phyloP scores from a whole-genome alignment of 345 rosid species.

The Eucalyptus grandis region DNA sequence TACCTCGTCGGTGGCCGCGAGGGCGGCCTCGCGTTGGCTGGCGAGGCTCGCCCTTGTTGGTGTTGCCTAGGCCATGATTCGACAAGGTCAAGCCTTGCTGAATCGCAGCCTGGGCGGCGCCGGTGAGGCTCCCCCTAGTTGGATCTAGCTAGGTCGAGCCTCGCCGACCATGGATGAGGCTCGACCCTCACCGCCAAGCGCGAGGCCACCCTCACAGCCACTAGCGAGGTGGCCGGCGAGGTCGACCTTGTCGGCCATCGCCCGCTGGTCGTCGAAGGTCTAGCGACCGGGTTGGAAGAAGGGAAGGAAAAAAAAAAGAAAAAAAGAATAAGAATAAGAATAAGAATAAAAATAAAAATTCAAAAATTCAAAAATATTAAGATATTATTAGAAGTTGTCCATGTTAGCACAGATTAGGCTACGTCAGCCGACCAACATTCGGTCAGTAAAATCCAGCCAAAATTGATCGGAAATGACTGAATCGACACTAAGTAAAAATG shows the following conservation, averaged over 20 bases:
- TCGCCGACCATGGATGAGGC: rapidly evolving
- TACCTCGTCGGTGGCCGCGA: rapidly evolving
- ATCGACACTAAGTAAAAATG: too few species aligned
- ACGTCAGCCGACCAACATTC: rapidly evolving
- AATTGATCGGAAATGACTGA: too few species aligned
- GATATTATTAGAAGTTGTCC: too few species aligned
- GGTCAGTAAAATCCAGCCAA: rapidly evolving
- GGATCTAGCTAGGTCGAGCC: rapidly evolving
- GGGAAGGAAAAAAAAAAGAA: too few species aligned
- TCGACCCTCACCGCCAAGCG: rapidly evolving
- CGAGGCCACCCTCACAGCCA: too few species aligned
- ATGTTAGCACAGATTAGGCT: rapidly evolving
- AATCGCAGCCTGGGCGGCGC: rapidly evolving
- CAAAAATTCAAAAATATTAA: too few species aligned
- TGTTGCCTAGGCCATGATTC: rapidly evolving
- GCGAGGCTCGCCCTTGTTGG: rapidly evolving
- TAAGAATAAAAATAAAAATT: too few species aligned
- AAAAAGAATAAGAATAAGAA: too few species aligned
- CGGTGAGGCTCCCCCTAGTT: rapidly evolving
- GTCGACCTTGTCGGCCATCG: rapidly evolving
- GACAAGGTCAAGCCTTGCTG: rapidly evolving
- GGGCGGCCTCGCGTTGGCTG: rapidly evolving
- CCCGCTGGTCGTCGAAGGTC: too few species aligned
- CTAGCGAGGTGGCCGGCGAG: too few species aligned
- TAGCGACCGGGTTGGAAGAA: rapidly evolving